A percentile compares a stretch with the other conserved stretches of the same genome.
These are phyloP conservation scores for Aspergillus conjunctus DNA, from an alignment of 495 filamentous ascomycete species.

Conservation along the genomic window DNA sequence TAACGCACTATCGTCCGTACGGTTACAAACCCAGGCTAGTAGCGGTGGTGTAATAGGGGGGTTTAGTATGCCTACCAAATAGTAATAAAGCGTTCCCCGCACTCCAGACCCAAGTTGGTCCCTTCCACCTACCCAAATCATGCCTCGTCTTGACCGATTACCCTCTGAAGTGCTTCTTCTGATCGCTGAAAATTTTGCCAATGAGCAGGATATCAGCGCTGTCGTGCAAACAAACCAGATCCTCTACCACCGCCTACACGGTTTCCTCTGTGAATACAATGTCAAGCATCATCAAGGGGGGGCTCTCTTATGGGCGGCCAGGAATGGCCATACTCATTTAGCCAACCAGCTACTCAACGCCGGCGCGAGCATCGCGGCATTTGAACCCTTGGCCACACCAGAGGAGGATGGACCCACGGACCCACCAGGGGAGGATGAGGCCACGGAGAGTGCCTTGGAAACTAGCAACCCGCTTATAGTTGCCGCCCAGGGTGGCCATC, in stretches of 20 bases:
- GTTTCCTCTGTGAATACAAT: constrained; percentile 7
- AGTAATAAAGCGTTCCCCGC: too few species aligned
- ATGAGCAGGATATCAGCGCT: constrained; percentile 5
- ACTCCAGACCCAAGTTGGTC: too few species aligned
- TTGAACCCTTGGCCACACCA: neutral
- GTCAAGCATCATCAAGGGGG: constrained; percentile 2
- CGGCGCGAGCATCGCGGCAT: constrained; percentile 5
- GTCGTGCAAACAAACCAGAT: neutral
- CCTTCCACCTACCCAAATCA: neutral
- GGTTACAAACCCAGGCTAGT: too few species aligned
- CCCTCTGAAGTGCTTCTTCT: constrained; percentile 8
- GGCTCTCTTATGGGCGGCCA: constrained; percentile 8
- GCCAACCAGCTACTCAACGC: constrained; percentile 1
- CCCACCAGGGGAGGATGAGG: too few species aligned
- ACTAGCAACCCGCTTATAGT: constrained; percentile 9
- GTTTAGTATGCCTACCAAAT: too few species aligned
- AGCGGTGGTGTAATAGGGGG: too few species aligned
- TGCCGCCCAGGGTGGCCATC: neutral
- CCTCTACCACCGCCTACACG: neutral
- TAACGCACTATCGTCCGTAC: too few species aligned
- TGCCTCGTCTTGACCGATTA: neutral
- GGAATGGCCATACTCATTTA: neutral
- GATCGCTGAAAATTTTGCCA: neutral
- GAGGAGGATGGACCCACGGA: neutral
- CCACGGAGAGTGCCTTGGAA: too few species aligned